A percentile compares a stretch with the other conserved stretches of the same genome.
phyloP scores from a whole-genome alignment of 2,329 filamentous ascomycete genomes.

The Fusarium beomiforme region DNA sequence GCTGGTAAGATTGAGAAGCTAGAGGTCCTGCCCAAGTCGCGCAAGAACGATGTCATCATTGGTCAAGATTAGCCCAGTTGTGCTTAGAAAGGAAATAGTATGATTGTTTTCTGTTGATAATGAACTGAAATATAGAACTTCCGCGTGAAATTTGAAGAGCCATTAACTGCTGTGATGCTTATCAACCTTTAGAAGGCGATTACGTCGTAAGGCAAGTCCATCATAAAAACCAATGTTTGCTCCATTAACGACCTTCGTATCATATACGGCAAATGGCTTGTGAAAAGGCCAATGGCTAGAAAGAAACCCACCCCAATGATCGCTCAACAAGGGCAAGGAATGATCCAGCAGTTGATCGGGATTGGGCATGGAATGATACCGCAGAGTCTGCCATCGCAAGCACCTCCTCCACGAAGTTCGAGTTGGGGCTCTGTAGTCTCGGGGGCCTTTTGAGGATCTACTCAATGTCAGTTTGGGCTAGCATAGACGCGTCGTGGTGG shows the following conservation, averaged over 20 bases:
- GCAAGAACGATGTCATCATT: neutral
- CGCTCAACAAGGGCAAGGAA: constrained; percentile 17
- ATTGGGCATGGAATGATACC: constrained; percentile 26
- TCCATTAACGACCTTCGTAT: neutral
- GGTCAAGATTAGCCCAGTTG: neutral
- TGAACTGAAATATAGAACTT: too few relatives aligned
- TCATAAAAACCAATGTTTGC: neutral
- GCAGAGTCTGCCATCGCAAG: constrained; percentile 21
- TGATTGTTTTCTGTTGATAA: rapidly evolving
- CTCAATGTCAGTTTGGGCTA: neutral
- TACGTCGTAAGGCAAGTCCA: neutral
- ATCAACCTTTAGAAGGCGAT: neutral
- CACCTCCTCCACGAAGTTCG: constrained; percentile 19
- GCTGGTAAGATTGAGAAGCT: neutral
- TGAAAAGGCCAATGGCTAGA: neutral
- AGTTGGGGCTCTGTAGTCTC: constrained; percentile 8
- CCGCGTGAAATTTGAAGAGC: rapidly evolving
- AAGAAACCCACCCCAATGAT: neutral
- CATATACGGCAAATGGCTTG: neutral
- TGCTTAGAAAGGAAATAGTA: neutral
- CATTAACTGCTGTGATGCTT: neutral
- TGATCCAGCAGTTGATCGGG: constrained; percentile 28
- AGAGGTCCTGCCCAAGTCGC: neutral
- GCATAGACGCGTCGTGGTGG: neutral
- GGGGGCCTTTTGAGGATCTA: constrained; percentile 12